Conservation (phyloP, 179 eudicot genomes). For the Pouteria campechiana region DNA sequence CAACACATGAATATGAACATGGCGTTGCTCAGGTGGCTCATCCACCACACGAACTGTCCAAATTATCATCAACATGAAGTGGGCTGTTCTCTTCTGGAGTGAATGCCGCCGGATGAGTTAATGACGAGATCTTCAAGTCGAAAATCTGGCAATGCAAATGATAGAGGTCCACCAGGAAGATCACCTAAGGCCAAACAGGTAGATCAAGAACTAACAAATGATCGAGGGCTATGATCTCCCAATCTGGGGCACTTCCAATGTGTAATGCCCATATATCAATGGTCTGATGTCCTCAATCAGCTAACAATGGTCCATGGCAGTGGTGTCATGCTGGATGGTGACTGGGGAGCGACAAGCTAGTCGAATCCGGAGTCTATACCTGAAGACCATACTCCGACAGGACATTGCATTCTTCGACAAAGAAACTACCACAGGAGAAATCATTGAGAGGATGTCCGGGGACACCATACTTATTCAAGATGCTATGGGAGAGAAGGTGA, state of each 20-base stretch:
- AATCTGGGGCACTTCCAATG: background rate
- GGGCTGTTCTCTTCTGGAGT: background rate
- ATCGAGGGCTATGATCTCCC: too few relatives aligned
- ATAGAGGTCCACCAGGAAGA: too few relatives aligned
- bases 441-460: slow-evolving; percentile 84
- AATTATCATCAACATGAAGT: too few relatives aligned
- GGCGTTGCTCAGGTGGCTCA: too few relatives aligned
- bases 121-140: too few relatives aligned
- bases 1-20: too few relatives aligned
- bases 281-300: too few relatives aligned
- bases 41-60: too few relatives aligned
- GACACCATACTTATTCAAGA: slow-evolving; percentile 88
- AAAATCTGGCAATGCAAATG: background rate
- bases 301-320: slow-evolving; percentile 19
- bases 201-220: too few relatives aligned
- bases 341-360: slow-evolving; percentile 87
- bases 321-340: slow-evolving; percentile 77
- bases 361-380: slow-evolving; percentile 58
- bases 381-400: slow-evolving; percentile 65
- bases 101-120: background rate
- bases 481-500: slow-evolving; percentile 89
- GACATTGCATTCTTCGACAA: slow-evolving; percentile 83
- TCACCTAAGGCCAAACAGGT: too few relatives aligned
- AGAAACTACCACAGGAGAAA: slow-evolving; percentile 75
- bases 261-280: too few relatives aligned